Percentiles rank a stretch among this genome's conserved stretches.
phyloP scores from a whole-genome alignment of 192 early-diverging fungal genomes.

The Gigaspora rosea region DNA sequence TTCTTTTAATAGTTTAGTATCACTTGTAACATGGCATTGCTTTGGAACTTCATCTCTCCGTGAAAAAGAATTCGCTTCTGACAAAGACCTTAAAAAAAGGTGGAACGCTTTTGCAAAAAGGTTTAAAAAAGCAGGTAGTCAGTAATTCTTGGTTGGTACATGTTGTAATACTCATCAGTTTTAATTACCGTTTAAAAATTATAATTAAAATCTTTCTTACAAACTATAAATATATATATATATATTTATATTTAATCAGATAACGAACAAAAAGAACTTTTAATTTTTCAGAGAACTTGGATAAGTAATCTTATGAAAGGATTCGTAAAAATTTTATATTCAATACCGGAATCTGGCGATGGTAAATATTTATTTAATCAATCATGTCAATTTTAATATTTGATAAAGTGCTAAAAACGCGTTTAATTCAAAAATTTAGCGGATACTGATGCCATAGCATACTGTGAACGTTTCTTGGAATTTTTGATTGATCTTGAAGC shows the following conservation, averaged over 20 bases:
- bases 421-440: conserved; percentile 28
- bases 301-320: conserved; percentile 66
- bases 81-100: conserved; percentile 63
- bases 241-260: conserved; percentile 16
- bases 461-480: conserved; percentile 76
- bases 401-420: too few species aligned
- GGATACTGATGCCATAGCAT: conserved; percentile 52
- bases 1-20: conserved; percentile 57
- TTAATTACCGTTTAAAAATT: not conserved
- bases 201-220: not conserved
- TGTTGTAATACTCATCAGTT: not conserved
- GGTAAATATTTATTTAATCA: conserved; percentile 33
- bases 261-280: conserved; percentile 46
- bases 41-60: conserved; percentile 51
- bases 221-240: not conserved
- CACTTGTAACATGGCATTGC: conserved; percentile 75
- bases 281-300: conserved; percentile 62
- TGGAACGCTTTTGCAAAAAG: conserved; percentile 68
- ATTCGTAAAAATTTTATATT: conserved; percentile 62
- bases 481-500: conserved; percentile 85
- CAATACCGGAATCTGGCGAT: conserved; percentile 52
- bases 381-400: too few species aligned
- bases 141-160: conserved; percentile 14
- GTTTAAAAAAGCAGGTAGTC: conserved; percentile 35
- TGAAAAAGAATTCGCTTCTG: conserved; percentile 61